phyloP scores from a whole-genome alignment of 2,329 filamentous ascomycete genomes.

The Penicillium expansum region DNA sequence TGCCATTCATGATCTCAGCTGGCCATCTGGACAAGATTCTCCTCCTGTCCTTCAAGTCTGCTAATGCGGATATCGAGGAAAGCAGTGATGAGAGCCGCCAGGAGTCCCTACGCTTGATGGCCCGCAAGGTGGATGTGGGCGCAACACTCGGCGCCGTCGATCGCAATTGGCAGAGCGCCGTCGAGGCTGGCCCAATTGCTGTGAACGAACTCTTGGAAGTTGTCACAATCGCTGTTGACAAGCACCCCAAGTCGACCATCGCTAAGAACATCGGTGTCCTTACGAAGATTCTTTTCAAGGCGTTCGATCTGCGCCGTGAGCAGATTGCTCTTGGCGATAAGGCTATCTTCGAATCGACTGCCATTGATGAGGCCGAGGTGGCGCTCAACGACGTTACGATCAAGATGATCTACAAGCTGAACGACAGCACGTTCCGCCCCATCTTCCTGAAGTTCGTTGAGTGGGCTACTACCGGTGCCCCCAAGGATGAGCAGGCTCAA shows the following conservation, averaged over 20 bases:
- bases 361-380: conserved; percentile 59
- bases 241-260: conserved; percentile 74
- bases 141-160: conserved; percentile 72
- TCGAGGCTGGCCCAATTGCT: conserved; percentile 61
- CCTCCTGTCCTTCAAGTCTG: conserved; percentile 68
- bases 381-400: conserved; percentile 69
- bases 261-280: conserved; percentile 69
- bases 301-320: conserved; percentile 50
- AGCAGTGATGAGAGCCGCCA: conserved; percentile 64
- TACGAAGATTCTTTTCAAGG: conserved; percentile 58
- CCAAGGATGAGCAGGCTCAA: conserved; percentile 60
- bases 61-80: conserved; percentile 59
- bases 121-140: conserved; percentile 73
- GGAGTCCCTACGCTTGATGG: conserved; percentile 70
- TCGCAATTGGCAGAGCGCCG: conserved; percentile 67
- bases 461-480: conserved; percentile 64
- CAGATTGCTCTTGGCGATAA: conserved; percentile 32
- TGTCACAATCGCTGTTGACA: conserved; percentile 69
- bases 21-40: conserved; percentile 71
- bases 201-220: conserved; percentile 67
- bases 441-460: conserved; percentile 85
- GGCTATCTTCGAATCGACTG: conserved; percentile 45
- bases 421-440: conserved; percentile 88
- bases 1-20: conserved; percentile 85
- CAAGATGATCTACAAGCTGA: conserved; percentile 94